Evolutionary conservation across 495 filamentous ascomycete species (phyloP).

Genomic region (Trichoderma asperelloides): DNA sequence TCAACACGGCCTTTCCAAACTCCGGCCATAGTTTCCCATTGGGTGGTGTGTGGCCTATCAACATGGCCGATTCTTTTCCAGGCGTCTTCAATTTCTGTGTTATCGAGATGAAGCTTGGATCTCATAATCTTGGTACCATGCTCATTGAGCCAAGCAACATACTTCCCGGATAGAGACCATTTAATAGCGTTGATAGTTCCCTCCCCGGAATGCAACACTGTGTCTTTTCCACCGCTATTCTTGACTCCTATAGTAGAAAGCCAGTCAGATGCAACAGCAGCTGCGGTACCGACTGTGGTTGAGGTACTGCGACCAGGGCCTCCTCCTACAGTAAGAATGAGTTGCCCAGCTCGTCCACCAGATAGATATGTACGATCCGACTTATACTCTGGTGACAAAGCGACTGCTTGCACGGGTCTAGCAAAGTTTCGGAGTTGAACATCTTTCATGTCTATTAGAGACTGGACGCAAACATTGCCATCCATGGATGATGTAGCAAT

Average conservation of each 20-base stretch:
- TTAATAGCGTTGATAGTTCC: conserved; percentile 83
- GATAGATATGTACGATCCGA: conserved; percentile 80
- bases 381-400: conserved; percentile 86
- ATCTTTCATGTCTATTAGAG: conserved; percentile 63
- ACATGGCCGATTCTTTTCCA: conserved; percentile 97
- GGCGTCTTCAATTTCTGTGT: conserved; percentile 64
- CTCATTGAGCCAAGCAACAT: conserved; percentile 90
- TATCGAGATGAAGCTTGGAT: conserved; percentile 73
- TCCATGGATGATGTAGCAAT: conserved; percentile 92
- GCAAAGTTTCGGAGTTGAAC: conserved; percentile 89
- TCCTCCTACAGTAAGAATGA: conserved; percentile 82
- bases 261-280: conserved; percentile 84
- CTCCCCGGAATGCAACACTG: conserved; percentile 83
- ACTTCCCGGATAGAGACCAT: conserved; percentile 86
- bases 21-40: conserved; percentile 89
- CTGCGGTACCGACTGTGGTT: conserved; percentile 68
- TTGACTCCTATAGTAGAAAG: conserved; percentile 76
- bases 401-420: conserved; percentile 79
- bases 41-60: conserved; percentile 65
- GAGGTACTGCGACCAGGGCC: conserved; percentile 68
- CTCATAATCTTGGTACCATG: conserved; percentile 97
- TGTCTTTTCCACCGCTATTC: conserved; percentile 71
- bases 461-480: conserved; percentile 84
- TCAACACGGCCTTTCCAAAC: conserved; percentile 88
- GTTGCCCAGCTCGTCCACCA: conserved; percentile 78